A percentile compares a stretch with the other conserved stretches of the same genome.
Conservation (phyloP, 495 filamentous ascomycete species). For the Neurospora intermedia region DNA sequence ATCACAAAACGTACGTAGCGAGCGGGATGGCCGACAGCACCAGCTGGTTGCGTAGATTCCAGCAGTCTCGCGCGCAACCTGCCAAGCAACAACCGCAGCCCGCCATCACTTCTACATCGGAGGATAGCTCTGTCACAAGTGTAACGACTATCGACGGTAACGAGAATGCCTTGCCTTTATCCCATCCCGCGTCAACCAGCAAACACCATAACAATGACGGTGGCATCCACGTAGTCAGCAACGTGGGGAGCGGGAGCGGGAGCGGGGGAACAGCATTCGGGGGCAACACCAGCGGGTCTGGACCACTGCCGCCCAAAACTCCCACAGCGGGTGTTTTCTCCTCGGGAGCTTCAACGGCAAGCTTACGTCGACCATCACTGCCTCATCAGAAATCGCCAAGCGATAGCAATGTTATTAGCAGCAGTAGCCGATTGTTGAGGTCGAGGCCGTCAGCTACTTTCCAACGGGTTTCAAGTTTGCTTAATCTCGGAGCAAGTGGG, state of each 20-base stretch:
- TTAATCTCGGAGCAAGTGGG: conserved; percentile 1
- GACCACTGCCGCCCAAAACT: background rate
- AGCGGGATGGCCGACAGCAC: conserved; percentile 19
- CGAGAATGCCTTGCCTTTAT: background rate
- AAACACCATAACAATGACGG: background rate
- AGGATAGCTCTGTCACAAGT: background rate
- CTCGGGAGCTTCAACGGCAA: background rate
- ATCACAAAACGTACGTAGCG: background rate
- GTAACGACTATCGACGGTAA: background rate
- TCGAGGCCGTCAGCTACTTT: background rate
- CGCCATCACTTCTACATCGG: background rate
- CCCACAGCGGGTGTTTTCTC: background rate
- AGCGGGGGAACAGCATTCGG: background rate
- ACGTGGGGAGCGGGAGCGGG: background rate
- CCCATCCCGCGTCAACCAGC: background rate
- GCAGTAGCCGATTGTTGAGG: background rate
- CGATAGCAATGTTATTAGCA: background rate
- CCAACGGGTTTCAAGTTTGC: conserved; percentile 6
- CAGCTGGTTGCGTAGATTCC: conserved; percentile 18
- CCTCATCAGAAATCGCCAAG: background rate
- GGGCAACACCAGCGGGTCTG: background rate
- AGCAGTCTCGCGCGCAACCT: conserved; percentile 11
- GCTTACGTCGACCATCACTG: background rate
- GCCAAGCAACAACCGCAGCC: background rate
- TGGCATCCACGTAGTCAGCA: background rate